Base-by-base conservation (phyloP, 2,329 filamentous ascomycete species). In the Hymenoscyphus fraxineus region DNA sequence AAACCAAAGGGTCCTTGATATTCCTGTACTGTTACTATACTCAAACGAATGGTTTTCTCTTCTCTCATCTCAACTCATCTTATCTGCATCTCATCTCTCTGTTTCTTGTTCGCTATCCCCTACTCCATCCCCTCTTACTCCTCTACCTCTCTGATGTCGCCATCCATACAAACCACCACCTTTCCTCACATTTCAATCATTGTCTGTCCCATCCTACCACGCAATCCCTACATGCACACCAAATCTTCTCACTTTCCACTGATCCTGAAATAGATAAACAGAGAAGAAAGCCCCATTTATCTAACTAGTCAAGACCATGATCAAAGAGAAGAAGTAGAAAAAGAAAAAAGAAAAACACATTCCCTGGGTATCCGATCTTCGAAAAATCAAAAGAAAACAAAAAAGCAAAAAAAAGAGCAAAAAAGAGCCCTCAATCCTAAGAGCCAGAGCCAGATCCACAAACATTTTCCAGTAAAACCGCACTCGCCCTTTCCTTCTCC, bases 341-440 rank as follows among this genome's bases (percentile, higher is more conserved):
- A 56, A 31, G 22, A 56, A 31, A 56, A 63, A 63, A 63, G 41
- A 19, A 58, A 51, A 68, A 65, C 67, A 27, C 57, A 55, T 66
- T 61, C 68, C 68, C 63, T 60, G 70, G 70, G 70, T 72, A 72
- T 70, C 65, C 68, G 70, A 66, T 70, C 66, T 62, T 68, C 68
- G 57, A 62, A 66, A 66, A 67, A 59, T 65, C 47, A 64, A 68
- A 62, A 63, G 62, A 63, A 63, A 40, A 65, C 60, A 56, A 51
- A 58, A 40, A 56, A 22, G 63, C 31, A 62, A 65, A 59, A 47
- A 60, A 65, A 54, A 59, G 32, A 56, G 61, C 39, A 56, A 60
- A 59, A 38, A 15, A 44, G 27, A 51, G 40, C 27, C 56, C 57
- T 54, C 41, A 31, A 41, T 39, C 56, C 44, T 6, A 22, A 62